phyloP scores from a whole-genome alignment of 2,329 filamentous ascomycete genomes.

The Xylaria sp. region DNA sequence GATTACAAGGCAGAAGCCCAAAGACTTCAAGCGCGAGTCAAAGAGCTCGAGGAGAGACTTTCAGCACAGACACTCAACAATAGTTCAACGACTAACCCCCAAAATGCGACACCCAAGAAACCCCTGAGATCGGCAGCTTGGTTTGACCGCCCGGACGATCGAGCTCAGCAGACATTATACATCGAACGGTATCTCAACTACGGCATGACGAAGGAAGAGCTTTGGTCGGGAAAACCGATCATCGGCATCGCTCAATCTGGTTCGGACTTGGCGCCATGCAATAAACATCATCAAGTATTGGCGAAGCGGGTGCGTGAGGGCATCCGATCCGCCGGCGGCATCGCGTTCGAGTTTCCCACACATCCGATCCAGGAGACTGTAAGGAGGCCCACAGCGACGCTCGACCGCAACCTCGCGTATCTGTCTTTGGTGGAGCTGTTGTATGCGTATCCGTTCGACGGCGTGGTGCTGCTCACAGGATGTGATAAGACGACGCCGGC shows the following conservation, averaged over 20 bases:
- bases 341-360: conserved; percentile 62
- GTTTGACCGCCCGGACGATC: conserved; percentile 56
- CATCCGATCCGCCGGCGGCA: conserved; percentile 59
- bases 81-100: conserved; percentile 17
- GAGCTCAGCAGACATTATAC: conserved; percentile 58
- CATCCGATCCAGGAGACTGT: conserved; percentile 63
- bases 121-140: conserved; percentile 47
- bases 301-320: conserved; percentile 62
- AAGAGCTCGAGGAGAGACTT: conserved; percentile 42
- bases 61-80: conserved; percentile 21
- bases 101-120: conserved; percentile 16
- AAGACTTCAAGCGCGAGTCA: conserved; percentile 38
- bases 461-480: conserved; percentile 61
- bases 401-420: conserved; percentile 62
- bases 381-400: conserved; percentile 58
- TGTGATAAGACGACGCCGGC: conserved; percentile 65
- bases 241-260: conserved; percentile 64
- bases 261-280: conserved; percentile 61
- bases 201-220: conserved; percentile 59
- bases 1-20: conserved; percentile 43
- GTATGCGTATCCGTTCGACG: conserved; percentile 60
- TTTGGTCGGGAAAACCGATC: conserved; percentile 60
- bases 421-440: conserved; percentile 60
- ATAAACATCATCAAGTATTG: conserved; percentile 60
- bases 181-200: conserved; percentile 63